These are phyloP conservation scores for Populus alba DNA, from an alignment of 345 rosid species.

Conservation along the genomic window DNA sequence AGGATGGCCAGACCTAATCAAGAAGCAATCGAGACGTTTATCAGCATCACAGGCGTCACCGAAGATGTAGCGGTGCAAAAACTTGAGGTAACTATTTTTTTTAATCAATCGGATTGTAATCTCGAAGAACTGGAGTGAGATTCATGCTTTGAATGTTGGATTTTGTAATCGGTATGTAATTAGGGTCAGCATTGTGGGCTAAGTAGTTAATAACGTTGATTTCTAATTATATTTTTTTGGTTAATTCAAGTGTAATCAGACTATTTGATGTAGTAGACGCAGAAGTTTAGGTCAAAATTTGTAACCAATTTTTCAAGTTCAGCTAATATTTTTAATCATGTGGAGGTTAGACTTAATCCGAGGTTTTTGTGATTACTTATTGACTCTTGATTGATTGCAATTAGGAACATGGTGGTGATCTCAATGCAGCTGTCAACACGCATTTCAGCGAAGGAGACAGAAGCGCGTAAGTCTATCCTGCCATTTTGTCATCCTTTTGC, in stretches of 20 bases:
- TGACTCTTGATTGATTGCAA: constrained; percentile 10
- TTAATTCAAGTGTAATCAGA: not conserved
- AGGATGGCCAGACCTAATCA: constrained; percentile 72
- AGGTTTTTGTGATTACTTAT: not conserved
- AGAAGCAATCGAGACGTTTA: constrained; percentile 80
- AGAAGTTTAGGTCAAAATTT: not conserved
- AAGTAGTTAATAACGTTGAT: not conserved
- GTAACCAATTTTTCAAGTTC: not conserved
- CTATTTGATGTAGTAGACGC: not conserved
- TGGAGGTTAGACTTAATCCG: not conserved
- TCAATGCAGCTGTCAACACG: constrained; percentile 90
- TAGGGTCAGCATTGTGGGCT: constrained; percentile 7
- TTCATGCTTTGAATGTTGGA: not conserved
- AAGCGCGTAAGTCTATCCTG: constrained; percentile 39
- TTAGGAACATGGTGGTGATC: constrained; percentile 90
- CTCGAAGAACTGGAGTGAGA: not conserved
- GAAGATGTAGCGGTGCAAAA: constrained; percentile 63
- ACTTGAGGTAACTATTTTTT: constrained; percentile 51
- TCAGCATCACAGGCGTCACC: constrained; percentile 76
- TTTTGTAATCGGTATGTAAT: not conserved
- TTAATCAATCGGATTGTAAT: too few relatives aligned
- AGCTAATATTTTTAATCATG: not conserved
- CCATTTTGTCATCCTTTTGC: not conserved
- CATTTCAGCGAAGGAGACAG: constrained; percentile 85
- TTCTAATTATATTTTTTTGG: not conserved